A percentile compares a stretch with the other conserved stretches of the same genome.
These are phyloP conservation scores for Lentinus tigrinus DNA, from an alignment of 768 basidiomycete genomes.

Conservation along the genomic window DNA sequence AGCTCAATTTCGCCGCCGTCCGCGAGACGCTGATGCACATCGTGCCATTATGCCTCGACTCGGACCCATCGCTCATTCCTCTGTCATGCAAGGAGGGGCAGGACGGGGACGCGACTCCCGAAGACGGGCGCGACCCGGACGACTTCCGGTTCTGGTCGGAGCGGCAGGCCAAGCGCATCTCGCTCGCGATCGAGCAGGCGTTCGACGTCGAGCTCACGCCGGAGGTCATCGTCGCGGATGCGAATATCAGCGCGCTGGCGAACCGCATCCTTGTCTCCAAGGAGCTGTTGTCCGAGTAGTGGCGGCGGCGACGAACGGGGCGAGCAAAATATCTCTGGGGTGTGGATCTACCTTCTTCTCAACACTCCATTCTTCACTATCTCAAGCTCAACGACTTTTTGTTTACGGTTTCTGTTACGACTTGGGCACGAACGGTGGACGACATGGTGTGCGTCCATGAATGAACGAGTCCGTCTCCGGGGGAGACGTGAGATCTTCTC, in stretches of 20 bases:
- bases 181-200: constrained; percentile 69
- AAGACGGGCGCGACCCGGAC: constrained; percentile 68
- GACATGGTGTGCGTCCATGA: background rate
- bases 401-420: background rate
- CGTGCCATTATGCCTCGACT: constrained; percentile 85
- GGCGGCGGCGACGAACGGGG: background rate
- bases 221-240: constrained; percentile 91
- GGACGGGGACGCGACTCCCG: constrained; percentile 34
- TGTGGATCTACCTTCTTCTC: background rate
- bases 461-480: background rate
- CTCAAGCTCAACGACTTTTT: background rate
- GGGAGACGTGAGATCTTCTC: background rate
- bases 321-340: background rate
- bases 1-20: constrained; percentile 64
- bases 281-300: constrained; percentile 22
- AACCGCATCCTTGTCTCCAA: constrained; percentile 79
- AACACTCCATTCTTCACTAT: background rate
- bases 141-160: constrained; percentile 96
- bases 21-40: constrained; percentile 68
- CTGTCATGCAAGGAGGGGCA: constrained; percentile 47
- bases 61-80: constrained; percentile 80
- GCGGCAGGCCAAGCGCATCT: constrained; percentile 87
- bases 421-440: no score
- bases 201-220: constrained; percentile 88
- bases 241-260: constrained; percentile 83